phyloP scores from a whole-genome alignment of 805 yeast species.

The Lipomyces spencermartinsiae region DNA sequence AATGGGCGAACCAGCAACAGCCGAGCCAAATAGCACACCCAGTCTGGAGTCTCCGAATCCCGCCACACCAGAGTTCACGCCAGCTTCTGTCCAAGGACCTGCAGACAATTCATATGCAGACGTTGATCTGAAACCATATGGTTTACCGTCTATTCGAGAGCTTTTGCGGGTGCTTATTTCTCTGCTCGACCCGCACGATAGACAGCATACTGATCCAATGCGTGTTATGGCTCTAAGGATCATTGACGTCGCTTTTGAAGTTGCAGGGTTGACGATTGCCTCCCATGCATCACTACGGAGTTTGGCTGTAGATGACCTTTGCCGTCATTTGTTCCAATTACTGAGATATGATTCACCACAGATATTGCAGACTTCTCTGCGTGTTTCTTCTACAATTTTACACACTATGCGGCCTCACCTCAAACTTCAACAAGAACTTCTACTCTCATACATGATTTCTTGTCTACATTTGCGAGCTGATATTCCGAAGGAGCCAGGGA shows the following conservation, averaged over 20 bases:
- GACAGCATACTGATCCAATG: slow-evolving; percentile 85
- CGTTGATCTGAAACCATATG: slow-evolving; percentile 55
- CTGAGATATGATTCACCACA: slow-evolving; percentile 77
- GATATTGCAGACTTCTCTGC: slow-evolving; percentile 75
- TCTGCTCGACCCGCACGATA: slow-evolving; percentile 81
- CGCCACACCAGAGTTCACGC: slow-evolving; percentile 27
- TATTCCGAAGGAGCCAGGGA: slow-evolving; percentile 48
- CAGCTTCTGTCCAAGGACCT: slow-evolving; percentile 17
- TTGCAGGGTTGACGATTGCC: slow-evolving; percentile 69
- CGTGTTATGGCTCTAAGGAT: slow-evolving; percentile 81
- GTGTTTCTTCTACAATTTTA: slow-evolving; percentile 73
- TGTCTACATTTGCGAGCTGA: slow-evolving; percentile 49
- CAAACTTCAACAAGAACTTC: slow-evolving; percentile 77
- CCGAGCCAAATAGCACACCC: slow-evolving; percentile 23
- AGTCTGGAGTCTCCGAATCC: slow-evolving; percentile 26
- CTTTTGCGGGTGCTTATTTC: slow-evolving; percentile 77
- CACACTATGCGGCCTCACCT: slow-evolving; percentile 68
- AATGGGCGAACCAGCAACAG: slow-evolving; percentile 58
- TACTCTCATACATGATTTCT: slow-evolving; percentile 49
- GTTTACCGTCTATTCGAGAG: slow-evolving; percentile 76
- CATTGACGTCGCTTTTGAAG: slow-evolving; percentile 79
- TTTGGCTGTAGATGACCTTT: slow-evolving; percentile 78
- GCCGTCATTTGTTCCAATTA: slow-evolving; percentile 81
- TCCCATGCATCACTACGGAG: slow-evolving; percentile 69
- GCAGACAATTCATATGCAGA: slow-evolving; percentile 27